These are phyloP conservation scores for Penstemon barbatus DNA, from an alignment of 257 asterid species.

Conservation along the genomic window DNA sequence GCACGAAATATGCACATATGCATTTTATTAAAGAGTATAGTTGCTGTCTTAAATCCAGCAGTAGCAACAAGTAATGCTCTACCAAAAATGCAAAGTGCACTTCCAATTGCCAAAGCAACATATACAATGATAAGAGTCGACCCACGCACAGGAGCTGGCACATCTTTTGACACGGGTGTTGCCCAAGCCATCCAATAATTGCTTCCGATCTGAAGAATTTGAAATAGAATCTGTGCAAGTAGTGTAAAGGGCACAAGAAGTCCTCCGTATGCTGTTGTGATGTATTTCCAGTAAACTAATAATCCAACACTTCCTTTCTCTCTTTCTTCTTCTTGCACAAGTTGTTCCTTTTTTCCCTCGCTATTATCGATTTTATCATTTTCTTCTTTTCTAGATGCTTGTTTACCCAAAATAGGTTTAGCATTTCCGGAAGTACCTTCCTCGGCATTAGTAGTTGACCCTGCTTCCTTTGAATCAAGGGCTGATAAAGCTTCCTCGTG, in stretches of 20 bases:
- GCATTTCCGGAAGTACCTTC: conserved; percentile 28
- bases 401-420: conserved; percentile 37
- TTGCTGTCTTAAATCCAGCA: conserved; percentile 73
- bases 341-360: conserved; percentile 52
- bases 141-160: conserved; percentile 51
- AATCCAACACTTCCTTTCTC: conserved; percentile 81
- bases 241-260: conserved; percentile 75
- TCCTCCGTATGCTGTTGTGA: conserved; percentile 83
- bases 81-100: conserved; percentile 63
- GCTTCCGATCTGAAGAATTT: conserved; percentile 82
- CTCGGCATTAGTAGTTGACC: conserved; percentile 24
- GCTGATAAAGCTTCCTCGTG: conserved; percentile 77
- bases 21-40: conserved; percentile 71
- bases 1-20: conserved; percentile 74
- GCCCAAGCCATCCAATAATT: conserved; percentile 99
- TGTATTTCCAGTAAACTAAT: conserved; percentile 77
- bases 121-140: conserved; percentile 76
- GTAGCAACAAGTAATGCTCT: conserved; percentile 58
- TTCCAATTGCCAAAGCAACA: conserved; percentile 62
- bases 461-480: conserved; percentile 46
- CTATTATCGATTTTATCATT: conserved; percentile 35
- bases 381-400: conserved; percentile 34
- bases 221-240: conserved; percentile 64
- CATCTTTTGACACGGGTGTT: conserved; percentile 74
- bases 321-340: conserved; percentile 93